phyloP scores from a whole-genome alignment of 306 rosid genomes.

The Senna tora region DNA sequence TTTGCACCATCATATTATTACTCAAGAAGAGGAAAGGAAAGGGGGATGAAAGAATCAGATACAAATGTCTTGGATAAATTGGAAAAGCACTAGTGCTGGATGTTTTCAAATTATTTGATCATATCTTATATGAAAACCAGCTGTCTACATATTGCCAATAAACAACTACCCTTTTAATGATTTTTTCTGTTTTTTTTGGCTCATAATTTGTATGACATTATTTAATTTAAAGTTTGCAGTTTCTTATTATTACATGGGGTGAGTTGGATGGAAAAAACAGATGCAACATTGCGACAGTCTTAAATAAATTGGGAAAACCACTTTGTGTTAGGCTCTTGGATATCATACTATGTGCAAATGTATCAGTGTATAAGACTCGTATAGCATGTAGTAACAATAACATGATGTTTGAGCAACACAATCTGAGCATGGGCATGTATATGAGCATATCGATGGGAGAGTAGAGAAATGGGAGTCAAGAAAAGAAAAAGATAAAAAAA shows the following conservation, averaged over 20 bases:
- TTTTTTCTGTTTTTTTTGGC: neutral
- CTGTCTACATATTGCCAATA: neutral
- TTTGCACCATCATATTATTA: neutral
- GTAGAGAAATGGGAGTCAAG: constrained; percentile 7
- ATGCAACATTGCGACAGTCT: neutral
- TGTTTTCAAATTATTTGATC: neutral
- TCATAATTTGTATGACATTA: neutral
- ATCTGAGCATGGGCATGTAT: neutral
- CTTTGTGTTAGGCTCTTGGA: constrained; percentile 18
- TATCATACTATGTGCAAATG: constrained; percentile 26
- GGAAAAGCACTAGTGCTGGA: neutral
- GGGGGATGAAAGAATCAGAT: neutral
- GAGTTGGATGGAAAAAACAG: neutral
- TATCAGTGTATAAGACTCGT: neutral
- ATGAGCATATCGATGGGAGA: neutral
- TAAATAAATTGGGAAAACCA: constrained; percentile 19
- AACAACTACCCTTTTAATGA: neutral
- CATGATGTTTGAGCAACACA: constrained; percentile 19
- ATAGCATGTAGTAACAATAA: neutral
- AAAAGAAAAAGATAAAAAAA: constrained; percentile 9
- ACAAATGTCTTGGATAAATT: constrained; percentile 5
- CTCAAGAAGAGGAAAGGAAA: constrained; percentile 4
- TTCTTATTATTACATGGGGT: neutral
- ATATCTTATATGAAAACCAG: neutral
- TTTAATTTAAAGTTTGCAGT: constrained; percentile 1